phyloP scores from a whole-genome alignment of 2,329 filamentous ascomycete species.

The Cladosporium sp. region DNA sequence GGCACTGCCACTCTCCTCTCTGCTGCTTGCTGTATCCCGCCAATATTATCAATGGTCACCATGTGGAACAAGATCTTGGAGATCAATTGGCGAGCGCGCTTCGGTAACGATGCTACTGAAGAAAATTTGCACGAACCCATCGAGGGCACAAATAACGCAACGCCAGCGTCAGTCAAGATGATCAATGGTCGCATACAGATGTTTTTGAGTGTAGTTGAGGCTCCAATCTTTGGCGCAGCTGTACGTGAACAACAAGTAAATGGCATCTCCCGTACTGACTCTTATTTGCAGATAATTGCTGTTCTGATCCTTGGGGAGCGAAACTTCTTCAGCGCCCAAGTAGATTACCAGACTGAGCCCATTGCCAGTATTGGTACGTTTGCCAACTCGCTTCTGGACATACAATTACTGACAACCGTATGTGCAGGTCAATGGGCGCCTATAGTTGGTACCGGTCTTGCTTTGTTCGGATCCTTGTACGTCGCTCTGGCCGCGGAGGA shows the following conservation, averaged over 20 bases:
- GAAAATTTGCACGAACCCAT: not conserved
- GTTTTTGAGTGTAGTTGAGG: conserved; percentile 40
- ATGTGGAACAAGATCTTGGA: conserved; percentile 63
- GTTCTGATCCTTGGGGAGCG: conserved; percentile 60
- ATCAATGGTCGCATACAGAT: conserved; percentile 12
- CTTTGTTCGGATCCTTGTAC: conserved; percentile 56
- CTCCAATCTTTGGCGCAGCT: conserved; percentile 56
- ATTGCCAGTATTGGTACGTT: conserved; percentile 56
- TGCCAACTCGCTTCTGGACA: not conserved
- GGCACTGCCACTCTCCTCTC: conserved; percentile 57
- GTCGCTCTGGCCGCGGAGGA: conserved; percentile 42
- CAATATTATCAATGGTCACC: conserved; percentile 57
- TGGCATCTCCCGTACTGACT: not conserved
- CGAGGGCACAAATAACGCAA: not conserved
- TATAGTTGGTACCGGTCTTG: conserved; percentile 56
- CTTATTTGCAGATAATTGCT: conserved; percentile 35
- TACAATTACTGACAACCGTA: not conserved
- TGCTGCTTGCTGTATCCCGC: conserved; percentile 62
- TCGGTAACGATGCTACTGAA: not conserved
- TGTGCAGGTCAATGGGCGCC: conserved; percentile 55
- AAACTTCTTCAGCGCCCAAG: conserved; percentile 58
- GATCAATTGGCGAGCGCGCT: conserved; percentile 51
- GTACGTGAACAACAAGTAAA: conserved; percentile 30
- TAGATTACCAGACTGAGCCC: conserved; percentile 59
- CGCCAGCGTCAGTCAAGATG: not conserved